phyloP scores from a whole-genome alignment of 2,329 filamentous ascomycete species.

The Fusarium nurragi region DNA sequence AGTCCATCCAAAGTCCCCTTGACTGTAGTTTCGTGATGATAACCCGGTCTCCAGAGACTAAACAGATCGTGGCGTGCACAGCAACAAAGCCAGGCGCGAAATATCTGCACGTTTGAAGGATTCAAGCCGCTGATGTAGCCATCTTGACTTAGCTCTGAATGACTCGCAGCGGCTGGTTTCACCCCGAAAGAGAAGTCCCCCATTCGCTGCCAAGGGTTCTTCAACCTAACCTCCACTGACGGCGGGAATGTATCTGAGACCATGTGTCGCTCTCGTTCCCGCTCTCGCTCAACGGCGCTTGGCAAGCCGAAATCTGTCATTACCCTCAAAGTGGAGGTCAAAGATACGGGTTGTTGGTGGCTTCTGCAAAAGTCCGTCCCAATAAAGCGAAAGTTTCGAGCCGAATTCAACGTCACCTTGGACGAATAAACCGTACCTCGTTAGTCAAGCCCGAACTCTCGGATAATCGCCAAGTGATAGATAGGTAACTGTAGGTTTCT shows the following conservation, averaged over 20 bases:
- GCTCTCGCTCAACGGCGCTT: background rate
- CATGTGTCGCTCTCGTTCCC: background rate
- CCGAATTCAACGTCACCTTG: conserved; percentile 1
- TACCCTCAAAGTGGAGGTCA: too few species aligned
- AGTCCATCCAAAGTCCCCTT: conserved; percentile 16
- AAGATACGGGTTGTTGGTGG: background rate
- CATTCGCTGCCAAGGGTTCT: conserved; percentile 5
- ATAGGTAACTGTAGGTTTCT: background rate
- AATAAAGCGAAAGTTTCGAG: background rate
- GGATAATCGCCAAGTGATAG: background rate
- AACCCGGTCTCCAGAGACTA: background rate
- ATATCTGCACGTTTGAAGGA: background rate
- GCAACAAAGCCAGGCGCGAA: too few species aligned
- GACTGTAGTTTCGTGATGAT: too few species aligned
- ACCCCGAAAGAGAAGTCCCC: conserved; percentile 3
- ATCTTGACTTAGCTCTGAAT: conserved; percentile 13
- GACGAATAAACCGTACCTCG: background rate
- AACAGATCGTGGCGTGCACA: background rate
- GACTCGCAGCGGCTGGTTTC: conserved; percentile 16
- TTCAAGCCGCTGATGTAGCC: conserved; percentile 25
- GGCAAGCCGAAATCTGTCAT: background rate
- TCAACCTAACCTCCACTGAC: background rate
- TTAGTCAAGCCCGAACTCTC: conserved; percentile 7
- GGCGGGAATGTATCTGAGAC: background rate
- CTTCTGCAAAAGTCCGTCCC: background rate